Evolutionary conservation across 1,139 yeast species (phyloP), one percentile per base, ranked within the genome.

Genomic region (Pichia sp.): DNA sequence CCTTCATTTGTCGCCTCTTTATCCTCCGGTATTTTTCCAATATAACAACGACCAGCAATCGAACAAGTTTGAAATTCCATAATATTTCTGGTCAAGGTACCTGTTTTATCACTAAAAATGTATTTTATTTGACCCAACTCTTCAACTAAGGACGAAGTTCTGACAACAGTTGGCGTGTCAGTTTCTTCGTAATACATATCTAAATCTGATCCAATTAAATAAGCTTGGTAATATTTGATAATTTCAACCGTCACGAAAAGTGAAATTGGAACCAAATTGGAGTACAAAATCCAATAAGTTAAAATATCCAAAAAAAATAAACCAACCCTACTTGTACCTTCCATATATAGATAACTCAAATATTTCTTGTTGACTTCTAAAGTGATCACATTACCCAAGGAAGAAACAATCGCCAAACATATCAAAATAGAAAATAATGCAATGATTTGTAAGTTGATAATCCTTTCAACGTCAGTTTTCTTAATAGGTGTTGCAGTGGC

Each of bases 401-500:
- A 78, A 0, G 97, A 88, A 31, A 90, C 76, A 50, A 94, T 65
- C 1, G 96, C 68, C 46, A 94, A 72, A 5, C 77, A 71, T 37
- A 92, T 77, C 53, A 94, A 74, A 46, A 94, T 81, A 35, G 83
- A 77, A 61, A 94, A 92, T 49, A 94, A 69, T 2, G 92, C 95
- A 52, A 92, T 69, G 57, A 92, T 92, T 63, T 94, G 98, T 56
- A 86, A 67, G 62, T 94, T 94, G 53, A 94, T 90, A 65, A 90
- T 86, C 64, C 95, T 79, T 68, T 94, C 99, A 11, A 94, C 97
- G 29, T 95, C 96, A 1, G 98, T 94, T 58, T 95, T 76, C 61
- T 94, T 94, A 57, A 94, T 94, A 4, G 98, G 98, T 1, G 99
- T 83, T 3, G 98, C 97, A 2, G 97, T 90, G 11, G 99, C 98